These are phyloP conservation scores for Calamus simplicifolius DNA, from an alignment of 176 grass and related monocot species.

Conservation along the genomic window DNA sequence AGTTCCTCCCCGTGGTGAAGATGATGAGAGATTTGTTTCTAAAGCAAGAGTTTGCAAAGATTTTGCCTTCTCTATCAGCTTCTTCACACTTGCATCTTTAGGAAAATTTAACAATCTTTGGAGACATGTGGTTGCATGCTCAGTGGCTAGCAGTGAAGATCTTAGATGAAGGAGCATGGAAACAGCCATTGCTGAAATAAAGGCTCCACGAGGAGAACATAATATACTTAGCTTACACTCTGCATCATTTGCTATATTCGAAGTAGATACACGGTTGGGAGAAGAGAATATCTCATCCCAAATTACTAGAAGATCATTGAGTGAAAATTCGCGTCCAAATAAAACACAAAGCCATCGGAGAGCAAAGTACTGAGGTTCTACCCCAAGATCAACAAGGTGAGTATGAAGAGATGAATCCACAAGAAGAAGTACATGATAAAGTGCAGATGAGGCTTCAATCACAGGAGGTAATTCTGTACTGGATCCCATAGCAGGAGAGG, in stretches of 20 bases:
- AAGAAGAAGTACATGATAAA: constrained; percentile 69
- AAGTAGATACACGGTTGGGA: constrained; percentile 39
- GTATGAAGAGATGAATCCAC: constrained; percentile 80
- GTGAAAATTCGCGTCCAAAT: constrained; percentile 92
- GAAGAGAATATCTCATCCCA: constrained; percentile 96
- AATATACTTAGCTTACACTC: constrained; percentile 65
- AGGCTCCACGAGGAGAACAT: constrained; percentile 75
- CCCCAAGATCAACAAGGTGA: constrained; percentile 80
- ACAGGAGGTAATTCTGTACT: constrained; percentile 67
- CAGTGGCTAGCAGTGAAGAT: constrained; percentile 76
- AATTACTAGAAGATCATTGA: constrained; percentile 71
- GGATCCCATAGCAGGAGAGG: constrained; percentile 46
- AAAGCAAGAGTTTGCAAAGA: constrained; percentile 65
- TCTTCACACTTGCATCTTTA: constrained; percentile 55
- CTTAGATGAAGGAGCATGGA: constrained; percentile 95
- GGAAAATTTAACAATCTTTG: constrained; percentile 85
- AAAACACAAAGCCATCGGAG: constrained; percentile 87
- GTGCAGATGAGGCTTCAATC: constrained; percentile 69
- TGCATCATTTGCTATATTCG: constrained; percentile 23
- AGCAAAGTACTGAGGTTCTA: constrained; percentile 93
- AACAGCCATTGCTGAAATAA: constrained; percentile 77
- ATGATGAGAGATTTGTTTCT: constrained; percentile 61
- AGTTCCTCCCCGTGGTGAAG: constrained; percentile 30
- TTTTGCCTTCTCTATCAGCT: constrained; percentile 80
- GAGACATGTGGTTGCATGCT: constrained; percentile 78